Base-by-base conservation (phyloP, 441 rosid genomes). In the Isatis lusitanica region DNA sequence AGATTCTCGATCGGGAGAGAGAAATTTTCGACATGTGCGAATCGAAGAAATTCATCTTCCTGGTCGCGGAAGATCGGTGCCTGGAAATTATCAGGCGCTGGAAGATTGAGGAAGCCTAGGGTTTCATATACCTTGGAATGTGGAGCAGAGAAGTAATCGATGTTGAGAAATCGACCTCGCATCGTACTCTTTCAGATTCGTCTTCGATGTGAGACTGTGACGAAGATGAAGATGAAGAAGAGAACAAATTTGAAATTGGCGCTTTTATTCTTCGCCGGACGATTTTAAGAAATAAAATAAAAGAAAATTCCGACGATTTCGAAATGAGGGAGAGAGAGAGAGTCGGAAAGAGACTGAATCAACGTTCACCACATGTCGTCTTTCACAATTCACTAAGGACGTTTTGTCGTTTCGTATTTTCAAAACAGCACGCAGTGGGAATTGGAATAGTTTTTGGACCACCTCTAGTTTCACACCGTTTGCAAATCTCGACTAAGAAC, bases 161-260 rank as follows among this genome's bases (percentile, higher is more conserved):
- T 77, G 69, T 73, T 82, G 74, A 87, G 90, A 78, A 87, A 91
- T 75, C 93, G 93, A 82, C 86, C 82, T 82, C 94, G 87, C 98
- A 93, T 93, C 59, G 21, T 71, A 28, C 0, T 48, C 44, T 50
- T 74, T 57, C 43, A 70, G 79, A 63, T 69, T 28, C 69, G 10
- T 21, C 36, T 21, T 61, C 30, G 11, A 17, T 47, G 15, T 44
- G 40, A 44, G 21, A 43, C 24, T 62, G 53, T 53, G 17, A 18
- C 13, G 36, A 46, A 31, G 61, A 74, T 3, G 68, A 33, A n/a
- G 61, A 74, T 1, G 68, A 33, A n/a, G 73, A 59, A 51, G 64
- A 30, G 35, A 12, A 40, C 21, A 36, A 56, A 64, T 78, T 75
- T 60, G 64, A 74, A 78, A 43, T 80, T 84, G 84, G 83, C 88